These are phyloP conservation scores for Cytospora leucostoma DNA, from an alignment of 2,329 filamentous ascomycete genomes.

Conservation along the genomic window DNA sequence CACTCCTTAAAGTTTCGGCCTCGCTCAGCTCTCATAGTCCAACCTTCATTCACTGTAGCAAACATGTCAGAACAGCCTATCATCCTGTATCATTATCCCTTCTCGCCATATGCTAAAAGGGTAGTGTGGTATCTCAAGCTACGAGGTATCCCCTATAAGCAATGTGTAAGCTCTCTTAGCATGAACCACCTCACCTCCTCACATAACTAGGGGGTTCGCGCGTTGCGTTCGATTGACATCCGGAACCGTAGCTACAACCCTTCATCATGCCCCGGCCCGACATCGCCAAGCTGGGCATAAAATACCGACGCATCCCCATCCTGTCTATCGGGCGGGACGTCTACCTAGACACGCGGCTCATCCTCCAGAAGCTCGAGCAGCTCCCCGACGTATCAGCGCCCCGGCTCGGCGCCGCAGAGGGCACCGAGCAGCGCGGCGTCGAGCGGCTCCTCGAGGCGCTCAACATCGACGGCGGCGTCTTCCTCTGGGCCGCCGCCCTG, in stretches of 20 bases:
- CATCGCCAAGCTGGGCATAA: constrained; percentile 59
- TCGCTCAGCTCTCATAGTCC: neutral
- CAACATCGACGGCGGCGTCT: constrained; percentile 59
- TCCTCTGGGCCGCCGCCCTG: constrained; percentile 52
- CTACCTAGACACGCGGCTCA: constrained; percentile 70
- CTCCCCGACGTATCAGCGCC: constrained; percentile 48
- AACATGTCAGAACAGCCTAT: constrained; percentile 39
- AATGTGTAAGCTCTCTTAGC: constrained; percentile 58
- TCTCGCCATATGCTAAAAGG: constrained; percentile 65
- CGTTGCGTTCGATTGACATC: constrained; percentile 6
- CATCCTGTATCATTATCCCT: constrained; percentile 66
- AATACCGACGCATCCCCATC: constrained; percentile 70
- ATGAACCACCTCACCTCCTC: constrained; percentile 9
- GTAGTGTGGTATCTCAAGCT: constrained; percentile 69
- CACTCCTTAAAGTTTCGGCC: neutral
- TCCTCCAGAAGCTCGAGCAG: constrained; percentile 63
- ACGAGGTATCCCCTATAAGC: constrained; percentile 63
- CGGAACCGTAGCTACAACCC: constrained; percentile 60
- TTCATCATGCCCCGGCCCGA: constrained; percentile 67
- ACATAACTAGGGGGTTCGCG: neutral
- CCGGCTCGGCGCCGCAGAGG: constrained; percentile 39
- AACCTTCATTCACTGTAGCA: neutral
- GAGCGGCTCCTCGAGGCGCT: constrained; percentile 58
- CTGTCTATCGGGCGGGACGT: constrained; percentile 66
- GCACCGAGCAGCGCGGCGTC: constrained; percentile 46